phyloP scores from a whole-genome alignment of 2,329 filamentous ascomycete species.

The Seiridium cupressi region DNA sequence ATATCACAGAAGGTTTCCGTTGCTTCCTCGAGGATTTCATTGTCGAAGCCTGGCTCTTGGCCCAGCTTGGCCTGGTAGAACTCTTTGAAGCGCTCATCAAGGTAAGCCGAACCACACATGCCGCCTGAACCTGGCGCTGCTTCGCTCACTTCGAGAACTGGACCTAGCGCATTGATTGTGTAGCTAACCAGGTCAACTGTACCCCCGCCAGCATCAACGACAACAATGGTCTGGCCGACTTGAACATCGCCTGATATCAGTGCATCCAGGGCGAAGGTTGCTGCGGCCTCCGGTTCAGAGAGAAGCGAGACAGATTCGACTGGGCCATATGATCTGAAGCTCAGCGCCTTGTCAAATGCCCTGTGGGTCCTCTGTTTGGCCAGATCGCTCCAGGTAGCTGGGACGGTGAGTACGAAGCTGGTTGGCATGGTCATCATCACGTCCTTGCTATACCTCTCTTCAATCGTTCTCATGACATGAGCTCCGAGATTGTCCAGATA shows the following conservation, averaged over 20 bases:
- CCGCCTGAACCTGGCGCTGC: conserved; percentile 47
- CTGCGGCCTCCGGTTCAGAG: conserved; percentile 53
- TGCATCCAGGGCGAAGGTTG: conserved; percentile 45
- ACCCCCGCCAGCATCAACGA: conserved; percentile 54
- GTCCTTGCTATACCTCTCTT: neutral
- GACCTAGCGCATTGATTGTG: conserved; percentile 40
- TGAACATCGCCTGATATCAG: conserved; percentile 39
- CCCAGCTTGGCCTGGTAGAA: conserved; percentile 42
- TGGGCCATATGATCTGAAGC: neutral
- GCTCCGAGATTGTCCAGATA: neutral
- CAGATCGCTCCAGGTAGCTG: neutral
- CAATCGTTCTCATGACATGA: neutral
- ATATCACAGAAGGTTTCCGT: conserved; percentile 42
- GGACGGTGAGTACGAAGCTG: neutral
- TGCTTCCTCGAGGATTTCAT: conserved; percentile 36
- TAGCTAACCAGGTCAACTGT: conserved; percentile 29
- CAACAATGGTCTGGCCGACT: conserved; percentile 46
- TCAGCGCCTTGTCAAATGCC: neutral
- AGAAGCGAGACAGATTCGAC: conserved; percentile 29
- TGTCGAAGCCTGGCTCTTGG: conserved; percentile 37
- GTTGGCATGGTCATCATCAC: neutral
- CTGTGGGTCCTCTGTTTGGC: neutral
- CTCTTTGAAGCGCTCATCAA: conserved; percentile 46
- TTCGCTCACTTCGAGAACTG: conserved; percentile 45
- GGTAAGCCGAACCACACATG: conserved; percentile 47